These are phyloP conservation scores for Colletotrichum simmondsii DNA, from an alignment of 2,329 filamentous ascomycete species.

Conservation along the genomic window DNA sequence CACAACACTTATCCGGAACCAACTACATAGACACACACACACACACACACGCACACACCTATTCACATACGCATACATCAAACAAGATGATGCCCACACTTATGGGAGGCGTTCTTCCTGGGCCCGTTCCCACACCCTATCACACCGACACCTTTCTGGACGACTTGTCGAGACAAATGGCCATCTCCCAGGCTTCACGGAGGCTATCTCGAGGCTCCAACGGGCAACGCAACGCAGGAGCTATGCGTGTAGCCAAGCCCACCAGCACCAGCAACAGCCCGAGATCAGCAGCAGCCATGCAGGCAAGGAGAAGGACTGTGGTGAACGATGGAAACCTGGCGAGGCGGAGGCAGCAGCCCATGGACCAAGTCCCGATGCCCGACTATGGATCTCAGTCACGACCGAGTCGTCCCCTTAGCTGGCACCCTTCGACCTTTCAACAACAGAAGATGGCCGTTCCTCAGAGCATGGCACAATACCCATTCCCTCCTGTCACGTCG, in stretches of 20 bases:
- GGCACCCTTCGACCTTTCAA: constrained; percentile 73
- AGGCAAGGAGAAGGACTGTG: constrained; percentile 66
- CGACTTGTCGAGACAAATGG: constrained; percentile 63
- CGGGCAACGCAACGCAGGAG: constrained; percentile 59
- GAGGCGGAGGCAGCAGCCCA: constrained; percentile 57
- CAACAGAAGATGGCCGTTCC: constrained; percentile 44
- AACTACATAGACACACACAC: too few relatives aligned
- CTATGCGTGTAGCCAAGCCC: constrained; percentile 73
- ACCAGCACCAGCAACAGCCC: constrained; percentile 77
- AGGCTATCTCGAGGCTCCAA: constrained; percentile 61
- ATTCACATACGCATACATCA: neutral
- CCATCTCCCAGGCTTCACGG: constrained; percentile 56
- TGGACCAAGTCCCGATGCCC: constrained; percentile 55
- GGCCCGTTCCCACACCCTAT: constrained; percentile 45
- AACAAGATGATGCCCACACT: constrained; percentile 47
- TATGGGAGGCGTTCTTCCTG: constrained; percentile 45
- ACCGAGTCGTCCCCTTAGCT: constrained; percentile 74
- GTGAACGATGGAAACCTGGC: constrained; percentile 61
- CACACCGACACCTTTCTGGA: constrained; percentile 58
- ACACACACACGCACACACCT: neutral
- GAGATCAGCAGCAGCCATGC: constrained; percentile 59
- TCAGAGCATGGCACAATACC: constrained; percentile 50
- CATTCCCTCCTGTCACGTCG: constrained; percentile 49
- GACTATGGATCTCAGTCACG: constrained; percentile 46
- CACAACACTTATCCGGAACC: neutral